Evolutionary conservation across 78 protist genomes (phyloP).

Genomic region (Isochrysis galbana): DNA sequence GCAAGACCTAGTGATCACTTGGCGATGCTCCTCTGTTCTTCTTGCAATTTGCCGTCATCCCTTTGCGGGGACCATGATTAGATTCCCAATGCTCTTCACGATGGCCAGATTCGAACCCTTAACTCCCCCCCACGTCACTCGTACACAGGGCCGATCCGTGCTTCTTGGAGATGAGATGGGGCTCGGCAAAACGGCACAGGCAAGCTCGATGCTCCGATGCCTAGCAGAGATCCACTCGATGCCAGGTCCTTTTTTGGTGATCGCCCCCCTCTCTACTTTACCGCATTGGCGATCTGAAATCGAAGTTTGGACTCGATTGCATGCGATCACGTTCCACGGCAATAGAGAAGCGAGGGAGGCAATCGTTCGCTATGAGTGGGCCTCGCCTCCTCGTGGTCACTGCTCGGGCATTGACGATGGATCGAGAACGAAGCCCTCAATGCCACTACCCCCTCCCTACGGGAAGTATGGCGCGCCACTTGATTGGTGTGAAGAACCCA

Average conservation of each 20-base stretch:
- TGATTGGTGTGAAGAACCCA: background rate
- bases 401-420: background rate
- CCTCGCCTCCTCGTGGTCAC: background rate
- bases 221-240: background rate
- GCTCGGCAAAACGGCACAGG: constrained; percentile 73
- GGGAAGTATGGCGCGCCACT: background rate
- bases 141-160: constrained; percentile 27
- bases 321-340: constrained; percentile 67
- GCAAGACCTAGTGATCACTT: no score
- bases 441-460: no score
- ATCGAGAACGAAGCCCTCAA: no score
- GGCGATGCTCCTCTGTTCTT: no score
- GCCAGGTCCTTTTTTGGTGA: constrained; percentile 45
- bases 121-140: no score
- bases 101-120: no score
- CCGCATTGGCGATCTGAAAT: constrained; percentile 47
- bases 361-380: constrained; percentile 65
- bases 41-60: no score
- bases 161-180: constrained; percentile 76
- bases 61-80: no score
- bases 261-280: constrained; percentile 65
- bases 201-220: background rate
- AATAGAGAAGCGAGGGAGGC: constrained; percentile 24
- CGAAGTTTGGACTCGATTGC: constrained; percentile 50
- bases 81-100: no score